A percentile compares a stretch with the other conserved stretches of the same genome.
Conservation (phyloP, 495 filamentous ascomycete genomes). For the Cryomyces antarcticus region DNA sequence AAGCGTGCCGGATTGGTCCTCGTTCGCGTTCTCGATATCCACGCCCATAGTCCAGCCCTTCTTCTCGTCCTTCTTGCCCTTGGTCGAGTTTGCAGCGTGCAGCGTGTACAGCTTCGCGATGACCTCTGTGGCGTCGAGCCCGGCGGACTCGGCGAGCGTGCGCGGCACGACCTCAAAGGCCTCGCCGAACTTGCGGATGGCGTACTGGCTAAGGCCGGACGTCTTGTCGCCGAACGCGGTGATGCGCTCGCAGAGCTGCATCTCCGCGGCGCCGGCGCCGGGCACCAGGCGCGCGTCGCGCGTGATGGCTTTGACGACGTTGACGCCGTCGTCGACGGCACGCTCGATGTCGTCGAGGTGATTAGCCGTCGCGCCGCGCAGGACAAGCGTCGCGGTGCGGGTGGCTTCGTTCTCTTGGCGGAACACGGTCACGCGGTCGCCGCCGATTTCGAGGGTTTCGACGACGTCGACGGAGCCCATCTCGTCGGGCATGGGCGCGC, state of each 20-base stretch:
- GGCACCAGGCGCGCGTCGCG: constrained; percentile 79
- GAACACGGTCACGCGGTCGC: constrained; percentile 97
- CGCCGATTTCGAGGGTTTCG: constrained; percentile 94
- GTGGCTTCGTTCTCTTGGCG: constrained; percentile 86
- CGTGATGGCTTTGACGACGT: constrained; percentile 95
- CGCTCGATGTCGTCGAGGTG: constrained; percentile 94
- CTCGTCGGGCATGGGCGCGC: constrained; percentile 98
- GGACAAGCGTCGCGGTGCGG: constrained; percentile 81
- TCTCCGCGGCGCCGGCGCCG: constrained; percentile 87
- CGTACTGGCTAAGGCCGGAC: constrained; percentile 77
- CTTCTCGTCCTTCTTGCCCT: constrained; percentile 37
- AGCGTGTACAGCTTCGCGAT: constrained; percentile 80
- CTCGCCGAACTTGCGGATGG: constrained; percentile 92
- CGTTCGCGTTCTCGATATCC: constrained; percentile 81
- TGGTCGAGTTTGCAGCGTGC: constrained; percentile 35
- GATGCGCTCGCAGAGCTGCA: constrained; percentile 86
- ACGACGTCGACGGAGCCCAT: constrained; percentile 92
- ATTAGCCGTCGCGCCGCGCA: constrained; percentile 92
- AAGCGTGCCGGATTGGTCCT: constrained; percentile 57
- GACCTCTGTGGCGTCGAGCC: constrained; percentile 88
- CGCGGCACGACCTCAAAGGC: constrained; percentile 94
- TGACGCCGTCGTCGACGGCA: constrained; percentile 95
- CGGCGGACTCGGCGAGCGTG: constrained; percentile 82
- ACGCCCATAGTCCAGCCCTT: constrained; percentile 79
- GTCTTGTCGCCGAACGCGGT: constrained; percentile 76